Conservation (phyloP, 2,329 filamentous ascomycete species). For the Stagonosporopsis vannaccii region DNA sequence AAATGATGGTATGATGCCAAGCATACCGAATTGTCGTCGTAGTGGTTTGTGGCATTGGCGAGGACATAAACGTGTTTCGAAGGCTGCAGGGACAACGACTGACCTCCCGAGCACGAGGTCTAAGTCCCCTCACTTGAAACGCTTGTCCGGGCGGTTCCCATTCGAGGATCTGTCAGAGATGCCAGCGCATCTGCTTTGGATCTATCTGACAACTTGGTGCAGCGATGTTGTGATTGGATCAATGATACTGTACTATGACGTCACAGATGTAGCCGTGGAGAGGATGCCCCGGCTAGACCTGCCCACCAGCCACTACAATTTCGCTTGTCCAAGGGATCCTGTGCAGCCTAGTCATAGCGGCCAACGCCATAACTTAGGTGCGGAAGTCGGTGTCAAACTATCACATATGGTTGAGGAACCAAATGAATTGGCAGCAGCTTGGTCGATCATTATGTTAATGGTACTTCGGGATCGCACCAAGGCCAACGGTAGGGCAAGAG, state of each 20-base stretch:
- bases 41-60: constrained; percentile 5
- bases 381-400: constrained; percentile 13
- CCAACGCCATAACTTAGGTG: constrained; percentile 11
- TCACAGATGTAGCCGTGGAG: constrained; percentile 20
- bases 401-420: constrained; percentile 4
- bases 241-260: constrained; percentile 27
- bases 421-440: constrained; percentile 9
- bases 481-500: constrained; percentile 1
- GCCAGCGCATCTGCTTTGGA: constrained; percentile 30
- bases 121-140: constrained; percentile 9
- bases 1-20: neutral
- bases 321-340: constrained; percentile 25
- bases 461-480: neutral
- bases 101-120: constrained; percentile 5
- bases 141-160: constrained; percentile 13
- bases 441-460: constrained; percentile 10
- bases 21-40: neutral
- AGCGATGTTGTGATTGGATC: constrained; percentile 29
- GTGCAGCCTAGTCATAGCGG: constrained; percentile 10
- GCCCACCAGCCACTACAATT: constrained; percentile 31
- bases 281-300: constrained; percentile 23
- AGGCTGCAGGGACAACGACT: constrained; percentile 14
- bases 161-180: constrained; percentile 14
- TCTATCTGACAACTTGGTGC: constrained; percentile 10
- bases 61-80: constrained; percentile 20